These are phyloP conservation scores for Mortierella sp. DNA, from an alignment of 371 early-diverging fungal genomes.

Conservation along the genomic window DNA sequence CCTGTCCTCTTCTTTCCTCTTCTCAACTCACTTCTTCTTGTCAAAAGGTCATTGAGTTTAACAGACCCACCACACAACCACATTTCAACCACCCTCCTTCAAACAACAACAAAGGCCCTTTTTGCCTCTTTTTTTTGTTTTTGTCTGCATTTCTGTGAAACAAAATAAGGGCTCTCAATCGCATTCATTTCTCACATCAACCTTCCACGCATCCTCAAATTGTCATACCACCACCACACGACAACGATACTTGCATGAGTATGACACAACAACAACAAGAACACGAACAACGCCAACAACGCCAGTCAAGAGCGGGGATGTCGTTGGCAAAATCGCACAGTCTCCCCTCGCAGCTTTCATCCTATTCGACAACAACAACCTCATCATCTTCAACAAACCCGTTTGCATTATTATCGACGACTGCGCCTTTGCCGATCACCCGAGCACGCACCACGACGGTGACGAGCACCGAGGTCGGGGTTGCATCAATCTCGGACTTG, in stretches of 20 bases:
- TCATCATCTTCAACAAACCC: not conserved
- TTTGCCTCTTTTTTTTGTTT: not conserved
- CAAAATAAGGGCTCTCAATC: constrained; percentile 1
- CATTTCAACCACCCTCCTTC: not conserved
- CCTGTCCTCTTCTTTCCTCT: not conserved
- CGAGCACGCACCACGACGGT: constrained; percentile 17
- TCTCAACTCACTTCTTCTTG: not conserved
- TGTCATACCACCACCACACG: not conserved
- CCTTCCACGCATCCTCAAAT: not conserved
- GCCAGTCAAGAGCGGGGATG: not conserved
- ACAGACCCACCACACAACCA: not conserved
- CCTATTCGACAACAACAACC: too few relatives aligned
- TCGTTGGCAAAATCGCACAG: constrained; percentile 17
- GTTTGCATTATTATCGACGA: too few relatives aligned
- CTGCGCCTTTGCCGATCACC: constrained; percentile 18
- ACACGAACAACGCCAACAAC: not conserved
- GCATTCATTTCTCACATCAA: not conserved
- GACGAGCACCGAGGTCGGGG: constrained; percentile 16
- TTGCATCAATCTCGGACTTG: constrained; percentile 6
- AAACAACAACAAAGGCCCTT: not conserved
- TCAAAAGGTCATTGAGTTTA: not conserved
- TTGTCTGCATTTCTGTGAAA: not conserved
- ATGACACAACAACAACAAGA: constrained; percentile 9
- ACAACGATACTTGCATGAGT: not conserved
- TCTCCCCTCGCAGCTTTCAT: constrained; percentile 18